A percentile compares a stretch with the other conserved stretches of the same genome.
Evolutionary conservation across 2,329 filamentous ascomycete genomes (phyloP).

Genomic region (Stachybotrys elegans): DNA sequence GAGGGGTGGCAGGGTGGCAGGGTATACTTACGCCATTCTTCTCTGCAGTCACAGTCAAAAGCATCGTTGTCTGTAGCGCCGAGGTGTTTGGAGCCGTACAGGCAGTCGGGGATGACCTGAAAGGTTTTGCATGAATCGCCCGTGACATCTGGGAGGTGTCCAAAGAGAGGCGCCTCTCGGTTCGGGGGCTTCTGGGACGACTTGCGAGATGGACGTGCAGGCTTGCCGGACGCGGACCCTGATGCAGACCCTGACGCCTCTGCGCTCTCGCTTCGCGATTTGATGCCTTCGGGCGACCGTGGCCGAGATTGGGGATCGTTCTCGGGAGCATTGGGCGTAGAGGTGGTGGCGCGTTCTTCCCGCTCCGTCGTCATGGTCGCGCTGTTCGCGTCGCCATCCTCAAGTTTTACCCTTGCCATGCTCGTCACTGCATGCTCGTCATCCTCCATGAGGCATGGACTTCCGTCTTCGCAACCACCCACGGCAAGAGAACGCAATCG

Average conservation of each 20-base stretch:
- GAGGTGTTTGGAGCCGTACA: slow-evolving; percentile 87
- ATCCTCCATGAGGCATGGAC: slow-evolving; percentile 31
- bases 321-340: slow-evolving; percentile 24
- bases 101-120: slow-evolving; percentile 75
- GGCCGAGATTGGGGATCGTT: slow-evolving; percentile 30
- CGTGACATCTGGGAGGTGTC: slow-evolving; percentile 73
- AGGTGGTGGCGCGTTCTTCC: slow-evolving; percentile 32
- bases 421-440: slow-evolving; percentile 32
- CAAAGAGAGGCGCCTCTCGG: slow-evolving; percentile 62
- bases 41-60: slow-evolving; percentile 89
- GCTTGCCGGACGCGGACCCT: slow-evolving; percentile 49
- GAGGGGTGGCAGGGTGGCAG: slow-evolving; percentile 7
- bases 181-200: slow-evolving; percentile 60
- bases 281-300: slow-evolving; percentile 38
- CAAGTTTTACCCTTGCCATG: slow-evolving; percentile 41
- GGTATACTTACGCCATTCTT: slow-evolving; percentile 81
- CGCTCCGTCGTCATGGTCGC: slow-evolving; percentile 34
- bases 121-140: slow-evolving; percentile 71
- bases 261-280: slow-evolving; percentile 41
- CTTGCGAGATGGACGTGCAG: slow-evolving; percentile 69
- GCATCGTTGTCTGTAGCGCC: slow-evolving; percentile 86
- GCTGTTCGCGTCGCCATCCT: slow-evolving; percentile 33
- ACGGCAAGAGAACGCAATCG: slow-evolving; percentile 11
- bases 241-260: slow-evolving; percentile 32
- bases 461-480: too few relatives aligned